Evolutionary conservation across 768 basidiomycete species (phyloP).

Genomic region (Mycena chlorophos): DNA sequence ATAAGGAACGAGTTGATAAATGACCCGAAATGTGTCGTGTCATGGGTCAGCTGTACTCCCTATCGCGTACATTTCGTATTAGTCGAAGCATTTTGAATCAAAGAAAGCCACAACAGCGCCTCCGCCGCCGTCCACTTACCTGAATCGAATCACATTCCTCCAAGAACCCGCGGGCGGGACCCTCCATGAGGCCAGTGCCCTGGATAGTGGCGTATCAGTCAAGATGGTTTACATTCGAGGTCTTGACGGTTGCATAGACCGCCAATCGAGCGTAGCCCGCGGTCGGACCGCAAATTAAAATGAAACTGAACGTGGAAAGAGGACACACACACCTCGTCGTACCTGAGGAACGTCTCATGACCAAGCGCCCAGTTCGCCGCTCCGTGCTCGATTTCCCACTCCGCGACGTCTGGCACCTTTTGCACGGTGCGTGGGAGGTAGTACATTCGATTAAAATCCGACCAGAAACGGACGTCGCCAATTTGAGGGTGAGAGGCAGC

Average conservation of each 20-base stretch:
- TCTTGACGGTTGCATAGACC: neutral
- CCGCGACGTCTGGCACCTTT: slow-evolving; percentile 56
- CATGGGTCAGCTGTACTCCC: slow-evolving; percentile 71
- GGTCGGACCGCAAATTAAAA: slow-evolving; percentile 3
- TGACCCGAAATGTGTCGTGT: slow-evolving; percentile 62
- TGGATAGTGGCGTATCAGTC: slow-evolving; percentile 27
- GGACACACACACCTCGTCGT: slow-evolving; percentile 49
- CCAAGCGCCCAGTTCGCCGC: slow-evolving; percentile 60
- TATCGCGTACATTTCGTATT: slow-evolving; percentile 35
- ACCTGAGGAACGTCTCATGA: slow-evolving; percentile 50
- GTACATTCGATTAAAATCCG: slow-evolving; percentile 65
- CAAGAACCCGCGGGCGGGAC: slow-evolving; percentile 60
- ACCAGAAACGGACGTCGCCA: slow-evolving; percentile 58
- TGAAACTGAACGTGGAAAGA: neutral
- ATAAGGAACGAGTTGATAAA: slow-evolving; percentile 62
- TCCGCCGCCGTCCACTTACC: slow-evolving; percentile 37
- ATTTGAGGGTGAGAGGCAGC: slow-evolving; percentile 9
- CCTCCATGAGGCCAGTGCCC: slow-evolving; percentile 70
- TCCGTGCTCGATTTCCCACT: slow-evolving; percentile 45
- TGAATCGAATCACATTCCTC: slow-evolving; percentile 79
- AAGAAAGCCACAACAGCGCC: neutral
- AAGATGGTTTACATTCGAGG: neutral
- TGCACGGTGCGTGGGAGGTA: slow-evolving; percentile 69
- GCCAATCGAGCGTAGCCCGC: neutral
- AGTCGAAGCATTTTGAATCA: neutral